Base-by-base conservation (phyloP, 805 yeast species). In the Starmerella stellata region DNA sequence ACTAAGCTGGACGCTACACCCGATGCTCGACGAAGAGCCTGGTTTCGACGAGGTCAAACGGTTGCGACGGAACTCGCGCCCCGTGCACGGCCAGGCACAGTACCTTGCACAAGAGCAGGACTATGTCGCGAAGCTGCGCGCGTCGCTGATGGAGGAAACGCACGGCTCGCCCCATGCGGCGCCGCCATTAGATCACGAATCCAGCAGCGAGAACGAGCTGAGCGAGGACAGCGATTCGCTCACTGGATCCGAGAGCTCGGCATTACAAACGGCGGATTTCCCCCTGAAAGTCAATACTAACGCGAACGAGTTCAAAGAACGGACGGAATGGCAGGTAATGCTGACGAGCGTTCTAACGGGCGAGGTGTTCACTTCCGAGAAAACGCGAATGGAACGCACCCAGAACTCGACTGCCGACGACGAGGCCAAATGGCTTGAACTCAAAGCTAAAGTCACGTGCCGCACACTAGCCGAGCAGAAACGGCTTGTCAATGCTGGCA, bases 311-410 rank as follows among this genome's bases (percentile, higher is more conserved):
- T 45, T 55, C 38, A 44, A 74, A 9, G 95, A 83, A 53, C 66
- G 96, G 36, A 62, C 85, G 11, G 94, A 83, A 58, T 90, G 98
- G 98, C 96, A 90, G 58, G 71, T 87, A 0, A 82, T 90, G 93
- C 65, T 90, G 36, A 69, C 79, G 9, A 69, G 83, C 2, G 96
- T 90, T 3, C 68, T 90, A 27, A 87, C 92, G 2, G 96, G 98
- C 48, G 96, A 90, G 57, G 93, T 90, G 38, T 83, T 90, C 17
- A 70, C 77, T 27, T 76, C 87, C 11, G 98, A 90, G 52, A 90
- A 87, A 58, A 48, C 58, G 25, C 53, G 64, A 19, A 38, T 60
- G 34, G 75, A 80, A 3, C 75, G 75, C 56, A 65, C 79, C 39
- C 50, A 42, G 64, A 55, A 40, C 76, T 72, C 46, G 56, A 66